phyloP scores from a whole-genome alignment of 345 rosid genomes.

The Reutealis trisperma region DNA sequence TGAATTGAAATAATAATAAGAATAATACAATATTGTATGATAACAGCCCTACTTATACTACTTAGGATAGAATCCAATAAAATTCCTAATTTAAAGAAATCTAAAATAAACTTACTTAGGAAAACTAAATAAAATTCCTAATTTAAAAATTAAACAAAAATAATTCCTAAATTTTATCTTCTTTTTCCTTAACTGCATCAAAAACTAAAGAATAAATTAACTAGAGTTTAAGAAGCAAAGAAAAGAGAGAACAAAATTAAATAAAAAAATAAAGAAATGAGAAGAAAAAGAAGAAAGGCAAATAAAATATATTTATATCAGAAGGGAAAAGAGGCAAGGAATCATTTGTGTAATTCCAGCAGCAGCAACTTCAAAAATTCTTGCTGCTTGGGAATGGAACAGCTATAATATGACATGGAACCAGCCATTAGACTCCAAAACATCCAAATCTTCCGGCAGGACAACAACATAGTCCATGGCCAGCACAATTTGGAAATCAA shows the following conservation, averaged over 20 bases:
- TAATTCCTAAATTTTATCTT: no score
- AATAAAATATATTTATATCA: neutral
- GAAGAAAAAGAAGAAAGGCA: neutral
- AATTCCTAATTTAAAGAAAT: no score
- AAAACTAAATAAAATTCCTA: no score
- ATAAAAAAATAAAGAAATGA: neutral
- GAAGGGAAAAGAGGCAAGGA: slow-evolving; percentile 3
- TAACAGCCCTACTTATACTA: no score
- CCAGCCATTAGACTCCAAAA: neutral
- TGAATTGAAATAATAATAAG: no score
- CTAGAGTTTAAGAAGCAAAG: neutral
- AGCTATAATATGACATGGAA: neutral
- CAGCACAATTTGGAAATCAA: neutral
- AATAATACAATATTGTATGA: no score
- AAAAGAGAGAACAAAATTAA: neutral
- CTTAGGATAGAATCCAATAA: no score
- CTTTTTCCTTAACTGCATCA: no score
- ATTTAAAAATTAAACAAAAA: no score
- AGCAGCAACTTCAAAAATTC: neutral
- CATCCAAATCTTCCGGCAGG: neutral
- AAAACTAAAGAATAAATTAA: neutral
- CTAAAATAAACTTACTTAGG: no score
- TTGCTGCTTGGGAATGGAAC: neutral
- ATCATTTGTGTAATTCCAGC: neutral
- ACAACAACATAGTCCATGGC: neutral